These are phyloP conservation scores for Xylariaceae sp. DNA, from an alignment of 2,329 filamentous ascomycete genomes.

Conservation along the genomic window DNA sequence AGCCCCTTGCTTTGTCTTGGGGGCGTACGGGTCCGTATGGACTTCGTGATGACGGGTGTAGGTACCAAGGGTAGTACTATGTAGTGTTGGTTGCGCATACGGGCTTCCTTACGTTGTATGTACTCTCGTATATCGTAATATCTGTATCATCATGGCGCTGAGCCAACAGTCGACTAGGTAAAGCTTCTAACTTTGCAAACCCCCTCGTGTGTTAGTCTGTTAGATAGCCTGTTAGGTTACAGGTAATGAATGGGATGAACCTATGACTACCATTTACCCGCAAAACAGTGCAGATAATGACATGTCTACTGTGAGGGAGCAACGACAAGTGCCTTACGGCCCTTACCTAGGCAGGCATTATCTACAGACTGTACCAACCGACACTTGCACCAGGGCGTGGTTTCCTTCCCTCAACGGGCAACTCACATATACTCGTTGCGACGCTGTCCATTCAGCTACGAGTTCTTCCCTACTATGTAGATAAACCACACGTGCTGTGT, in stretches of 20 bases:
- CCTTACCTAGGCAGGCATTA: not conserved
- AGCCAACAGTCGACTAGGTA: no score
- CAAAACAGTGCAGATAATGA: not conserved
- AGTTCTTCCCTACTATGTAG: constrained; percentile 3
- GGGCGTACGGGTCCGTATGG: not conserved
- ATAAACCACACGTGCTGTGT: not conserved
- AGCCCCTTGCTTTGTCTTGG: constrained; percentile 12
- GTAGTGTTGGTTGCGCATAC: no score
- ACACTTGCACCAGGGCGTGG: not conserved
- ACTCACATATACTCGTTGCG: constrained; percentile 3
- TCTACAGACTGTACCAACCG: not conserved
- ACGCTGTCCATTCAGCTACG: constrained; percentile 11
- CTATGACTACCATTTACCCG: not conserved
- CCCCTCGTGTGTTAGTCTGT: no score
- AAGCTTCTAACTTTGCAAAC: no score
- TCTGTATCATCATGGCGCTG: no score
- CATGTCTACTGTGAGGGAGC: not conserved
- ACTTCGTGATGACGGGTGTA: no score
- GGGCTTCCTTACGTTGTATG: no score
- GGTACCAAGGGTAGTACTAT: no score
- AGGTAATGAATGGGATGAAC: no score
- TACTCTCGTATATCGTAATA: no score
- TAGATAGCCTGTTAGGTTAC: no score
- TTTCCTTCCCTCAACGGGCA: constrained; percentile 10
- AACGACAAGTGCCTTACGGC: not conserved